Evolutionary conservation across 805 yeast species (phyloP).

Genomic region (Kuraishia molischiana): DNA sequence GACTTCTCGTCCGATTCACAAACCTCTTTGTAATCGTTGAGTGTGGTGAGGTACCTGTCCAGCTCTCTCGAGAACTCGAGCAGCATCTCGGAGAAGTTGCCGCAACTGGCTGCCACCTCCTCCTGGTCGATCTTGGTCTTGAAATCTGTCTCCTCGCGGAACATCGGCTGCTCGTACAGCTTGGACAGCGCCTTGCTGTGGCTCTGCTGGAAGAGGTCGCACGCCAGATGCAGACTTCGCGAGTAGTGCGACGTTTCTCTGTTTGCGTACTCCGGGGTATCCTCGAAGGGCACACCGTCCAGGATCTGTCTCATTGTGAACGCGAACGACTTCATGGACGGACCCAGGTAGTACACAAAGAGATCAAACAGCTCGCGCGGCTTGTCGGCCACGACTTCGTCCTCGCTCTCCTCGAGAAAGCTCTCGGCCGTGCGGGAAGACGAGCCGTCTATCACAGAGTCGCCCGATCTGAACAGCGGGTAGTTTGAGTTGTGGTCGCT

Average conservation of each 20-base stretch:
- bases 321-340: constrained; percentile 59
- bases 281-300: constrained; percentile 46
- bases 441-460: neutral
- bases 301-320: constrained; percentile 55
- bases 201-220: constrained; percentile 43
- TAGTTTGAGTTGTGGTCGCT: neutral
- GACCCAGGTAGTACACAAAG: constrained; percentile 61
- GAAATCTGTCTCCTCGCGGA: constrained; percentile 26
- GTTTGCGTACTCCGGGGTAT: constrained; percentile 21
- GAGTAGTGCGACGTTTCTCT: constrained; percentile 33
- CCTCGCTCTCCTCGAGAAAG: constrained; percentile 9
- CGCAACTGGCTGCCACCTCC: constrained; percentile 78
- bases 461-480: neutral
- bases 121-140: constrained; percentile 52
- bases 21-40: constrained; percentile 25
- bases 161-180: constrained; percentile 47
- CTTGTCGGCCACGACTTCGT: constrained; percentile 16
- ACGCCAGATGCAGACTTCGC: constrained; percentile 38
- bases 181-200: constrained; percentile 47
- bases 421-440: neutral
- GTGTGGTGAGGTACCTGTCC: constrained; percentile 30
- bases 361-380: constrained; percentile 46
- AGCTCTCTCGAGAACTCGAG: constrained; percentile 56
- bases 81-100: constrained; percentile 61
- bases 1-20: constrained; percentile 13